A percentile compares a stretch with the other conserved stretches of the same genome.
phyloP scores from a whole-genome alignment of 176 grass and related monocot species.

The Rhipidocladum racemiflorum region DNA sequence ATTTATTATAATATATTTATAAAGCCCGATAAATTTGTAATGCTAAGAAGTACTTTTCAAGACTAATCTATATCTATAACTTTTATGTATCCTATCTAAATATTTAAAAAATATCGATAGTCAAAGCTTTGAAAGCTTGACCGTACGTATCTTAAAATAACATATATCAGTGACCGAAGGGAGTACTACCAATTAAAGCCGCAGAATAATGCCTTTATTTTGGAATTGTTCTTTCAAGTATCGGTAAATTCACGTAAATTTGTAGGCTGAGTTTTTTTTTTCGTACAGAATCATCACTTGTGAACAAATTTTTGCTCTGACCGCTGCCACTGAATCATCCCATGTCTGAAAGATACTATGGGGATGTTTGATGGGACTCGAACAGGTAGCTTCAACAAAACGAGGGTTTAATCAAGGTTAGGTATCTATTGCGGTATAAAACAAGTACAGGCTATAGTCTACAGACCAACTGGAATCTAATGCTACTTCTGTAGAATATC shows the following conservation, averaged over 20 bases:
- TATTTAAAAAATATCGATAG: too few relatives aligned
- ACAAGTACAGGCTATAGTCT: neutral
- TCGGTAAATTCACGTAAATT: neutral
- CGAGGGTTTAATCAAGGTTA: neutral
- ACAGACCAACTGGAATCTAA: slow-evolving; percentile 3
- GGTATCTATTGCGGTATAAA: neutral
- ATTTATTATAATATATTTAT: too few relatives aligned
- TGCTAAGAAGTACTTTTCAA: too few relatives aligned
- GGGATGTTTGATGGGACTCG: neutral
- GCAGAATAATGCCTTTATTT: neutral
- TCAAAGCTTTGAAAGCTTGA: too few relatives aligned
- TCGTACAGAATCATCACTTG: neutral
- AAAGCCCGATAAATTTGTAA: too few relatives aligned
- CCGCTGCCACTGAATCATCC: neutral
- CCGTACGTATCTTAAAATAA: fast-evolving
- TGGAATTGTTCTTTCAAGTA: neutral
- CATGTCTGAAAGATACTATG: neutral
- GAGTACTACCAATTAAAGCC: neutral
- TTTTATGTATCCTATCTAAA: too few relatives aligned
- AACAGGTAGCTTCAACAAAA: neutral
- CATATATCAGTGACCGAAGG: too few relatives aligned
- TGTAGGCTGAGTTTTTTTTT: neutral
- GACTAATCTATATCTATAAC: too few relatives aligned
- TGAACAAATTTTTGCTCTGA: neutral
- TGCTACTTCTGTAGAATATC: slow-evolving; percentile 27